A percentile compares a stretch with the other conserved stretches of the same genome.
Evolutionary conservation across 1,139 yeast species (phyloP).

Genomic region (Geotrichum reessii): DNA sequence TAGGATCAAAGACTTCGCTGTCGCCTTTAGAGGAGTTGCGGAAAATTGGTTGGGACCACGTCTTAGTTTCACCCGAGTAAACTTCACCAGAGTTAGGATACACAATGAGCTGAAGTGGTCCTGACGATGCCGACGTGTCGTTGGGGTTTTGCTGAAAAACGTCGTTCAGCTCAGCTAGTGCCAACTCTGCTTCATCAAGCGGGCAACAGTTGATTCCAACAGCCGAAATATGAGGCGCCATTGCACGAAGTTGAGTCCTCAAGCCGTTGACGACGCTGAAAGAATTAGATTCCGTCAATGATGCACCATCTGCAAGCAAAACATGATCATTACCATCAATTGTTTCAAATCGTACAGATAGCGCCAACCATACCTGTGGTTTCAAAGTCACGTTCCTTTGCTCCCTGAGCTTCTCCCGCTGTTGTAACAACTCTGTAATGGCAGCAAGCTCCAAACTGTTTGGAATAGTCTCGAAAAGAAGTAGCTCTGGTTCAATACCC

Average conservation of each 20-base stretch:
- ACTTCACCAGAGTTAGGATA: constrained; percentile 56
- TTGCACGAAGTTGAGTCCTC: constrained; percentile 14
- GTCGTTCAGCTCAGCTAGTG: constrained; percentile 27
- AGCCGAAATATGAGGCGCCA: constrained; percentile 29
- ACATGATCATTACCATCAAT: constrained; percentile 17
- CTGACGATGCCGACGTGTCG: background rate
- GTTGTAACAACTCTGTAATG: constrained; percentile 28
- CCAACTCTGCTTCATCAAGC: constrained; percentile 29
- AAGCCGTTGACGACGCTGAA: background rate
- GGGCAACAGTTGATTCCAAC: constrained; percentile 46
- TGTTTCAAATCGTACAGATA: constrained; percentile 5
- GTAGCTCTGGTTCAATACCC: constrained; percentile 43
- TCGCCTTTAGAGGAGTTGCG: background rate
- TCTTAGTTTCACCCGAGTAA: constrained; percentile 11
- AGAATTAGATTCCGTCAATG: constrained; percentile 22
- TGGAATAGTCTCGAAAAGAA: constrained; percentile 68
- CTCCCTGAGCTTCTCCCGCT: background rate
- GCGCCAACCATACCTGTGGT: constrained; percentile 10
- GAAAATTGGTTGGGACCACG: constrained; percentile 2
- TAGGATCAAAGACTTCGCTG: background rate
- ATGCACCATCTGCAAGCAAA: constrained; percentile 43
- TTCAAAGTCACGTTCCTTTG: background rate
- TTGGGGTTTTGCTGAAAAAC: background rate
- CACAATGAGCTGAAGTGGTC: constrained; percentile 36
- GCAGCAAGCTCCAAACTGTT: constrained; percentile 45